These are phyloP conservation scores for Apiospora hydei DNA, from an alignment of 2,329 filamentous ascomycete species.

Conservation along the genomic window DNA sequence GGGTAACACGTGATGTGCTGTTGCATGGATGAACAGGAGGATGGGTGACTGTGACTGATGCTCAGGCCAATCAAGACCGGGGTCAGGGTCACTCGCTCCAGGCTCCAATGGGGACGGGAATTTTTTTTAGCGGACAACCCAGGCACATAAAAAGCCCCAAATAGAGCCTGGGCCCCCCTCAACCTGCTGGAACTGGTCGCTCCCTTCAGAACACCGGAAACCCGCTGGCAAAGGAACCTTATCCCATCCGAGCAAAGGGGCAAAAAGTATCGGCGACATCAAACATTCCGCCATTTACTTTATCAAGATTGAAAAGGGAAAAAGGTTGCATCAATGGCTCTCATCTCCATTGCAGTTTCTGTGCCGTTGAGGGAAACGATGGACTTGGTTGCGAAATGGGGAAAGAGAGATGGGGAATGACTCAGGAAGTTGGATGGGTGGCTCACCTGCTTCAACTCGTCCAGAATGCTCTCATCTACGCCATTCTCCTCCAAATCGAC, in stretches of 20 bases:
- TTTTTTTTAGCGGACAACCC: slow-evolving; percentile 37
- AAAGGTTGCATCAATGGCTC: neutral
- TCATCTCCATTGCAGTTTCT: neutral
- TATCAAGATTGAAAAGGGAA: neutral
- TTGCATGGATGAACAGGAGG: slow-evolving; percentile 19
- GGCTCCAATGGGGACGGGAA: slow-evolving; percentile 26
- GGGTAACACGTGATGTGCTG: slow-evolving; percentile 2
- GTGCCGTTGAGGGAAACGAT: neutral
- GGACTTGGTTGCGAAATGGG: neutral
- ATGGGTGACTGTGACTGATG: slow-evolving; percentile 17
- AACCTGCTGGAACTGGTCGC: slow-evolving; percentile 45
- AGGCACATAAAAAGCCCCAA: slow-evolving; percentile 61
- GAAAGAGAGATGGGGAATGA: neutral
- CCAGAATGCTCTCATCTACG: slow-evolving; percentile 84
- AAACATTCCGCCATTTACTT: slow-evolving; percentile 26
- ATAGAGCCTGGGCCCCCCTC: slow-evolving; percentile 58
- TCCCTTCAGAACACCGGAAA: slow-evolving; percentile 41
- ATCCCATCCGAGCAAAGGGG: neutral
- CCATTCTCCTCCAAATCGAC: slow-evolving; percentile 98
- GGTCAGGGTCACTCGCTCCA: slow-evolving; percentile 18
- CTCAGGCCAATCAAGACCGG: slow-evolving; percentile 19
- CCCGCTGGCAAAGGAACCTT: slow-evolving; percentile 38
- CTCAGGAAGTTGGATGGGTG: slow-evolving; percentile 25
- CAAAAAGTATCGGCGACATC: slow-evolving; percentile 27
- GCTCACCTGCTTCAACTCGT: slow-evolving; percentile 87